phyloP scores from a whole-genome alignment of 208 protist species.

The Leishmania braziliensis region DNA sequence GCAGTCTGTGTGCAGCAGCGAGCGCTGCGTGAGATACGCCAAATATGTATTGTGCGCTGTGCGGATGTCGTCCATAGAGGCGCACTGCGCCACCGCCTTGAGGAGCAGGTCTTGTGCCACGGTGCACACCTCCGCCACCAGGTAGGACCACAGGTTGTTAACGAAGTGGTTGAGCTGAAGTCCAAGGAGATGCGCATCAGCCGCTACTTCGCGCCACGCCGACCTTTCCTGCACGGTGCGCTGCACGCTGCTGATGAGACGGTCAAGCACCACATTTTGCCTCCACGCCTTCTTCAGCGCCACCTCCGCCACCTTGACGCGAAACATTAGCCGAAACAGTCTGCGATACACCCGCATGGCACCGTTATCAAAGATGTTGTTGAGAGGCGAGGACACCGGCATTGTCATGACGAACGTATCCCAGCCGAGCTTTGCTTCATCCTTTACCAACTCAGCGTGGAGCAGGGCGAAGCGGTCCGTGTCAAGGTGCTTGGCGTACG shows the following conservation, averaged over 20 bases:
- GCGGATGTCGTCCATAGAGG: conserved; percentile 66
- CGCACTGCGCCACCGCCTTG: conserved; percentile 48
- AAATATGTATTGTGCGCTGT: conserved; percentile 60
- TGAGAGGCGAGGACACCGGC: conserved; percentile 61
- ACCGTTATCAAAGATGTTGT: conserved; percentile 61
- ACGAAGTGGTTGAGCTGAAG: conserved; percentile 79
- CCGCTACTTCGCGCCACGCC: conserved; percentile 60
- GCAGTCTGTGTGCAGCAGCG: conserved; percentile 62
- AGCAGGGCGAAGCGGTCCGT: conserved; percentile 56
- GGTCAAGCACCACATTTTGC: conserved; percentile 62
- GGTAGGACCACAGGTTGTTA: conserved; percentile 72
- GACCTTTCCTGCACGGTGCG: conserved; percentile 27
- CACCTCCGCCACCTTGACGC: conserved; percentile 68
- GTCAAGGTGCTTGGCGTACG: conserved; percentile 53
- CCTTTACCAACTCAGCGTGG: conserved; percentile 67
- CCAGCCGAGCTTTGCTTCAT: conserved; percentile 65
- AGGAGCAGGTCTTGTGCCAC: conserved; percentile 60
- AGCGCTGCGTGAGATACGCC: conserved; percentile 65
- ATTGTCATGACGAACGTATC: conserved; percentile 72
- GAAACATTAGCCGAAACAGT: conserved; percentile 73
- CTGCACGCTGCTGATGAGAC: conserved; percentile 54
- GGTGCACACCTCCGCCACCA: conserved; percentile 67
- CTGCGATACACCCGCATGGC: conserved; percentile 63
- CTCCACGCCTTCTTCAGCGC: conserved; percentile 66
- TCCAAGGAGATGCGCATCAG: conserved; percentile 65